Evolutionary conservation across 345 rosid genomes (phyloP), one percentile per base, ranked within the genome.

Genomic region (Xanthoceras sorbifolium): DNA sequence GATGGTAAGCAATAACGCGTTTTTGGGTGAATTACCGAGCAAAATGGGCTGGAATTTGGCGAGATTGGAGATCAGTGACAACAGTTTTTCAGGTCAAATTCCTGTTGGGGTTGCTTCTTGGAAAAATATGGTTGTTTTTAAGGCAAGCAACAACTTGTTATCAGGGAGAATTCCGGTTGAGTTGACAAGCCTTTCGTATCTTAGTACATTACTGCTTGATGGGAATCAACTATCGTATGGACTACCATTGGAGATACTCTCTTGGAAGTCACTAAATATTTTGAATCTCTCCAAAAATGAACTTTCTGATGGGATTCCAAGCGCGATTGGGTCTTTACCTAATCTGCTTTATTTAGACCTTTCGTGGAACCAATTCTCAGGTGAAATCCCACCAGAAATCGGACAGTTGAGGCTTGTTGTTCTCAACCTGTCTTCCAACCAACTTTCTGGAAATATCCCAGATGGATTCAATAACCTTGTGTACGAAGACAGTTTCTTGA

Each of bases 401-500:
- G 92, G 93, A 59, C 79, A 74, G 5, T 1, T 93, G 77, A 81
- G 18, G 86, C 83, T 89, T 26, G 62, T 80, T 22, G 38, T 34
- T 20, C 89, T 93, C 72, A 75, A 95, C 66, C 73, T 95, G 76
- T 91, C 99, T 32, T 91, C 96, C 31, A 95, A 95, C 65, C 74
- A 69, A 66, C 92, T 95, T 14, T 74, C 78, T 0, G 99, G 99
- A 20, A 76, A 71, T 72, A 86, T 94, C 73, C 99, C 98, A 0
- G 70, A 75, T 18, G 84, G 55, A 46, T 78, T 85, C 32, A 76
- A 87, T 79, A 93, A 90, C 82, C 87, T 80, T 62, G 99, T 91
- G 1, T 95, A 85, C 31, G 91, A 89, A 64, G 73, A 75, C 50
- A 87, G 99, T 69, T 95, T 95, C 86, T 77, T 89, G 71, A 86